Conservation (phyloP, 2,329 filamentous ascomycete genomes). For the Arthrobotrys sphaeroides region DNA sequence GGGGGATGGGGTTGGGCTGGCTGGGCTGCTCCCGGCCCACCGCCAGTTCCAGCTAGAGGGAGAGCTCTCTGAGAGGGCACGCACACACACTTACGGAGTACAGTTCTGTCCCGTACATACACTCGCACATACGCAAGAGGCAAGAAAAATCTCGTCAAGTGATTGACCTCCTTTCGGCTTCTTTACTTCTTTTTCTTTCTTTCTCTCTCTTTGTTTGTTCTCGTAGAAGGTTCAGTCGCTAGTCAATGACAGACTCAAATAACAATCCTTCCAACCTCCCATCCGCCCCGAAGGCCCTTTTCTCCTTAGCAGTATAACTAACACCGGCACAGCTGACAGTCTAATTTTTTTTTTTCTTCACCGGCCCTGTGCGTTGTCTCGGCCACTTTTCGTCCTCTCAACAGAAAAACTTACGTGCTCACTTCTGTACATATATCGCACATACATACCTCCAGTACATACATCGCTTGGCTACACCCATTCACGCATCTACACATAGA, state of each 20-base stretch:
- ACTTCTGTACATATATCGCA: neutral
- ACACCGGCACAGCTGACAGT: conserved; percentile 23
- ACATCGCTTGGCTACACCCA: neutral
- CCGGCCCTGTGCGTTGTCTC: conserved; percentile 47
- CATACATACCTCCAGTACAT: neutral
- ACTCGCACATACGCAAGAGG: conserved; percentile 17
- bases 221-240: no score
- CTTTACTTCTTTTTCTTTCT: conserved; percentile 7
- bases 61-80: neutral
- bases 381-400: conserved; percentile 39
- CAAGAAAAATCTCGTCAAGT: conserved; percentile 50
- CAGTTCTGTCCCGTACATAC: no score
- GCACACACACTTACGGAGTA: neutral
- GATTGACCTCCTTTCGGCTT: neutral
- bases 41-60: conserved; percentile 9
- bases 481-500: neutral
- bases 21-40: conserved; percentile 33
- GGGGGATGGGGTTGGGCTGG: neutral
- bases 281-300: neutral
- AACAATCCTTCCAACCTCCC: neutral
- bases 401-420: neutral
- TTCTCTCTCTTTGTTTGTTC: neutral
- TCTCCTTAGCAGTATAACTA: neutral
- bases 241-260: neutral
- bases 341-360: neutral